These are phyloP conservation scores for Golubevia pallescens DNA, from an alignment of 1,284 basidiomycete genomes.

Conservation along the genomic window DNA sequence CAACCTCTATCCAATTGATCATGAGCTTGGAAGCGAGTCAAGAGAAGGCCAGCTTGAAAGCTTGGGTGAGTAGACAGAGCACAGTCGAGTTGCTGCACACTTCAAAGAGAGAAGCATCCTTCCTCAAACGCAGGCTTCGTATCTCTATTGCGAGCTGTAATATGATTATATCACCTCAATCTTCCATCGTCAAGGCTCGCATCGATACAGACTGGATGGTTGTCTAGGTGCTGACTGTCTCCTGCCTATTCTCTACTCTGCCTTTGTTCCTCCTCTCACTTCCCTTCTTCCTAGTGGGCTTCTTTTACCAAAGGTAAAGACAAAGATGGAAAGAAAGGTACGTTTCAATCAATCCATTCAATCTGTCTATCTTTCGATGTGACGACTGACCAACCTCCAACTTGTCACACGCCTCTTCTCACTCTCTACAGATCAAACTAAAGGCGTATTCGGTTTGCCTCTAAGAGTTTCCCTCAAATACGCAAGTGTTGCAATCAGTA, in stretches of 20 bases:
- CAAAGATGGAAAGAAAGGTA: constrained; percentile 1
- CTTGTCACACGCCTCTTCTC: too few relatives aligned
- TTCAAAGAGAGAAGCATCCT: background rate
- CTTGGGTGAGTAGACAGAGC: constrained; percentile 4
- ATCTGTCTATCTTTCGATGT: too few relatives aligned
- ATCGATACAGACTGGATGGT: too few relatives aligned
- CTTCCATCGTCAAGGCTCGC: background rate
- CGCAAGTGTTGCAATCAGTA: constrained; percentile 58
- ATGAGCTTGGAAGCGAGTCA: background rate
- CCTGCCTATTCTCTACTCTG: background rate
- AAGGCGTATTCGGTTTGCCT: constrained; percentile 54
- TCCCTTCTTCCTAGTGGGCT: background rate
- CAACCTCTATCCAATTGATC: too few relatives aligned
- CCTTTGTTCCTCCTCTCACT: background rate
- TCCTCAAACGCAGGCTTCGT: too few relatives aligned
- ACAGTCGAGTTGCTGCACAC: background rate
- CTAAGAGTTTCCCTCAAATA: constrained; percentile 55
- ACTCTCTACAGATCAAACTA: too few relatives aligned
- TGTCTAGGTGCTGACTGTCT: too few relatives aligned
- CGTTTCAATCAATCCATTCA: constrained; percentile 70
- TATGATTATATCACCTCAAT: too few relatives aligned
- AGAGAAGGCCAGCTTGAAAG: constrained; percentile 1
- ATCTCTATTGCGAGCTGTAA: too few relatives aligned
- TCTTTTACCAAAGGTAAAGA: constrained; percentile 1
- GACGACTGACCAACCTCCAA: too few relatives aligned